These are phyloP conservation scores for Dicorynia guianensis DNA, from an alignment of 306 rosid species.

Conservation along the genomic window DNA sequence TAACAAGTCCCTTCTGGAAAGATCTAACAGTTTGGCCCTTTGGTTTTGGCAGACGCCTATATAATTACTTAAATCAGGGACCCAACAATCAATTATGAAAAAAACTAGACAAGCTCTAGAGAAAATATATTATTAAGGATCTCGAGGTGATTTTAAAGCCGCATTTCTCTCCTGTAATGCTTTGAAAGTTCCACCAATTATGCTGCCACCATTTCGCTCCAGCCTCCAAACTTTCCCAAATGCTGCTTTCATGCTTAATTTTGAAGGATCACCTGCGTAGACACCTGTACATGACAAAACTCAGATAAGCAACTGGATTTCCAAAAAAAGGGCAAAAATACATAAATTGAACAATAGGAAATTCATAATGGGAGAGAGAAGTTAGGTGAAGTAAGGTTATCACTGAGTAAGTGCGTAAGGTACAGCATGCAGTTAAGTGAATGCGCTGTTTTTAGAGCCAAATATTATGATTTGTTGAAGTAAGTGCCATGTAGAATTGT, in stretches of 20 bases:
- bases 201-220: constrained; percentile 94
- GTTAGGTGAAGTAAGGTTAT: constrained; percentile 26
- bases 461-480: background rate
- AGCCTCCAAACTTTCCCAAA: constrained; percentile 96
- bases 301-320: constrained; percentile 29
- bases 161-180: constrained; percentile 81
- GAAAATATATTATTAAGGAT: constrained; percentile 65
- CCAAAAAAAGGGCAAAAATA: background rate
- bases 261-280: constrained; percentile 98
- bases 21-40: constrained; percentile 99
- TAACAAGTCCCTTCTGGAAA: constrained; percentile 88
- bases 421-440: background rate
- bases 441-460: background rate
- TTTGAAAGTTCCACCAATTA: constrained; percentile 94
- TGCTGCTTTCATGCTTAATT: constrained; percentile 98
- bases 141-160: constrained; percentile 75
- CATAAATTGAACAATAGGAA: constrained; percentile 3
- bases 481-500: constrained; percentile 16
- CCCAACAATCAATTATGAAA: constrained; percentile 27
- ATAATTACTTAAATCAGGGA: constrained; percentile 51
- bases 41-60: constrained; percentile 90
- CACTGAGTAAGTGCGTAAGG: constrained; percentile 3
- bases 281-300: constrained; percentile 68
- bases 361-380: constrained; percentile 26
- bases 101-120: constrained; percentile 41